Evolutionary conservation across 2,329 filamentous ascomycete species (phyloP).

Genomic region (Paraphaeosphaeria sporulosa): DNA sequence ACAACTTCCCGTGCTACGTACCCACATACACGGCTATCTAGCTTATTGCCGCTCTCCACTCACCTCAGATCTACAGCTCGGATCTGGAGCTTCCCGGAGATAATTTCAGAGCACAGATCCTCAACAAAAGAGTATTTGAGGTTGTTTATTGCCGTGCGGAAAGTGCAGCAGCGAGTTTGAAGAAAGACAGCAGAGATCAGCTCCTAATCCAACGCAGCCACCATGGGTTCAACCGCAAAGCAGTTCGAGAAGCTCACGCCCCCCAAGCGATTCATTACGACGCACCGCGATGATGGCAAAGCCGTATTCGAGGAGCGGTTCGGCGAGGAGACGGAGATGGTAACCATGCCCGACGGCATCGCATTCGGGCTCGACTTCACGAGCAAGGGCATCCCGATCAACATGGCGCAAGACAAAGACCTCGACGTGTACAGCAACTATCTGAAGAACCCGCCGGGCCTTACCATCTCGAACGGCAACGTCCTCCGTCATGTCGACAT

Average conservation of each 20-base stretch:
- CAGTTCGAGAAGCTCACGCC: slow-evolving; percentile 41
- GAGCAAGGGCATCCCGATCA: slow-evolving; percentile 57
- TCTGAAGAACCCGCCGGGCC: slow-evolving; percentile 56
- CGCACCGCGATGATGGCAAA: slow-evolving; percentile 45
- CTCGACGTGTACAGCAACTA: slow-evolving; percentile 55
- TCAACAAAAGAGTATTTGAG: neutral
- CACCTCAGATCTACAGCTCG: neutral
- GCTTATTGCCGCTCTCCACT: neutral
- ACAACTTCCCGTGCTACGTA: neutral
- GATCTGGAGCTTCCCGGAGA: neutral
- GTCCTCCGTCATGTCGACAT: slow-evolving; percentile 55
- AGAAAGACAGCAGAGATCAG: no score
- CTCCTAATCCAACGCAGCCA: no score
- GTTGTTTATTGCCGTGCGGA: neutral
- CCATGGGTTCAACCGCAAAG: neutral
- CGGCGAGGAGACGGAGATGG: slow-evolving; percentile 46
- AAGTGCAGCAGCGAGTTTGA: neutral
- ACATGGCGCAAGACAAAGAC: slow-evolving; percentile 57
- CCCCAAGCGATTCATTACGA: slow-evolving; percentile 47
- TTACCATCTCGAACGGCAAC: slow-evolving; percentile 58
- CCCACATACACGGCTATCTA: neutral
- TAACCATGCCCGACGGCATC: slow-evolving; percentile 53
- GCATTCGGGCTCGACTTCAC: slow-evolving; percentile 60
- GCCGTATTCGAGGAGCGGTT: slow-evolving; percentile 48
- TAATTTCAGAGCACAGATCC: neutral